Evolutionary conservation across 345 rosid genomes (phyloP).

Genomic region (Eucalyptus curtisii): DNA sequence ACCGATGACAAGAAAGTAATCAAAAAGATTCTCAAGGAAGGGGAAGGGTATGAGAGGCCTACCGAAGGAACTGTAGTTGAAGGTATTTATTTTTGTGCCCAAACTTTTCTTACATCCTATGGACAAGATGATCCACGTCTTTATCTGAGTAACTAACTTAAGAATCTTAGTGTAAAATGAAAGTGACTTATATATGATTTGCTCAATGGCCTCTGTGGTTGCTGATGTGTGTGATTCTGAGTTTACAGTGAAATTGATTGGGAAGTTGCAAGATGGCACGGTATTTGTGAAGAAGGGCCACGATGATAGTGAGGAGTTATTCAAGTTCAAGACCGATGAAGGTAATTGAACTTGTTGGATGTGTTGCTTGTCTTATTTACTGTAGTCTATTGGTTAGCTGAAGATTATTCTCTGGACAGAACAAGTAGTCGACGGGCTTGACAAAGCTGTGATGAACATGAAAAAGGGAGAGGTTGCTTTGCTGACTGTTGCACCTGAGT

Average conservation of each 20-base stretch:
- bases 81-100: conserved; percentile 19
- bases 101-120: neutral
- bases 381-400: neutral
- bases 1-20: conserved; percentile 77
- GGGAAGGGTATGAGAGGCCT: conserved; percentile 81
- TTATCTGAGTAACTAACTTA: neutral
- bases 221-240: neutral
- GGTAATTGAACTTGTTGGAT: conserved; percentile 22
- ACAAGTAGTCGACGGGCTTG: conserved; percentile 90
- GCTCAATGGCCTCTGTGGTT: neutral
- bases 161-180: neutral
- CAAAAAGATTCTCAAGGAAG: conserved; percentile 77
- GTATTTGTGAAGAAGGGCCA: conserved; percentile 72
- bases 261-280: conserved; percentile 76
- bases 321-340: conserved; percentile 85
- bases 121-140: neutral
- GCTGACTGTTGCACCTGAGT: conserved; percentile 60
- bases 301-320: conserved; percentile 40
- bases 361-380: neutral
- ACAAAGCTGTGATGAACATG: conserved; percentile 70
- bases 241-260: conserved; percentile 71
- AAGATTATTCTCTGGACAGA: conserved; percentile 23
- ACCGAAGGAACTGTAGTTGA: conserved; percentile 70
- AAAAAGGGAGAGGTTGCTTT: conserved; percentile 86
- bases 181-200: neutral